phyloP scores from a whole-genome alignment of 805 yeast genomes.

The Cyberlindnera saturnus region DNA sequence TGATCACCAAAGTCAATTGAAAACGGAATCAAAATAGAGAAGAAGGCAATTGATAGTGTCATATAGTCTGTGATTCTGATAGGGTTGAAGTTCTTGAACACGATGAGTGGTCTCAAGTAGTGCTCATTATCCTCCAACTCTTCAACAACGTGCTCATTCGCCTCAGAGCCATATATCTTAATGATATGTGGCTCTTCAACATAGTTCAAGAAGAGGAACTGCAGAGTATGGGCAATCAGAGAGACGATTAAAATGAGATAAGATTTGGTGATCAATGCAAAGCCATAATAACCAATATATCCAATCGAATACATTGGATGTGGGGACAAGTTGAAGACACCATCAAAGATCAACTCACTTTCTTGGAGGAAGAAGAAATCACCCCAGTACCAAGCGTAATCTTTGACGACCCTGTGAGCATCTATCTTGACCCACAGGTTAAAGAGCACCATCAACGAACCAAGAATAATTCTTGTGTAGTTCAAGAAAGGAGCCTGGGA shows the following conservation, averaged over 20 bases:
- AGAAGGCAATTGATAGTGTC: constrained; percentile 36
- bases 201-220: constrained; percentile 64
- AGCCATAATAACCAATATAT: constrained; percentile 80
- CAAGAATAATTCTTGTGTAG: constrained; percentile 48
- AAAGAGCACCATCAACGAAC: constrained; percentile 57
- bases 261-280: constrained; percentile 70
- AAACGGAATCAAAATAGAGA: constrained; percentile 37
- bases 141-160: constrained; percentile 26
- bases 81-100: constrained; percentile 55
- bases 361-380: constrained; percentile 80
- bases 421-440: constrained; percentile 82
- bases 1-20: constrained; percentile 26
- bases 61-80: constrained; percentile 60
- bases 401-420: constrained; percentile 84
- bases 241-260: constrained; percentile 66
- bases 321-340: constrained; percentile 84
- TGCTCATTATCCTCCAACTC: constrained; percentile 30
- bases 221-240: constrained; percentile 67
- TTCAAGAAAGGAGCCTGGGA: constrained; percentile 41
- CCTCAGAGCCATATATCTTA: constrained; percentile 56
- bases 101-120: constrained; percentile 47
- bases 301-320: constrained; percentile 93
- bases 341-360: constrained; percentile 71
- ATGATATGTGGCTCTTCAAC: constrained; percentile 88
- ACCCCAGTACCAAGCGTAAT: constrained; percentile 95